A percentile compares a stretch with the other conserved stretches of the same genome.
phyloP scores from a whole-genome alignment of 1,139 yeast genomes.

The Yamadazyma dushanensis region DNA sequence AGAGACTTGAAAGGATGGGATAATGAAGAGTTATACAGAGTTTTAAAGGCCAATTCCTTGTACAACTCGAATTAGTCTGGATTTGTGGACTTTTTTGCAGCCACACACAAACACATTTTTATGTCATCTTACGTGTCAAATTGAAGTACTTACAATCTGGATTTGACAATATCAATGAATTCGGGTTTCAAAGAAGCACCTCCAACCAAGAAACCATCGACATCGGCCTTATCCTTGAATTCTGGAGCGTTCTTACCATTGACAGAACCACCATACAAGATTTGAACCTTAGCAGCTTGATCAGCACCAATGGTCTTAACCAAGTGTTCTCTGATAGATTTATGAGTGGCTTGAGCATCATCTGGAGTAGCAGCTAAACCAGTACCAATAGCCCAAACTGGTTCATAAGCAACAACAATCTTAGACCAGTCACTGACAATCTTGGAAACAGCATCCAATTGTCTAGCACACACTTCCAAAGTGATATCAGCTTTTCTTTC shows the following conservation, averaged over 20 bases:
- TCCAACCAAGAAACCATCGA: conserved; percentile 99
- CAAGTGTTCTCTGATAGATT: conserved; percentile 81
- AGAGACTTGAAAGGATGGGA: conserved; percentile 16
- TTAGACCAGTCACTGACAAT: conserved; percentile 87
- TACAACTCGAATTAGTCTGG: neutral
- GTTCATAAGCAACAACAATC: conserved; percentile 97
- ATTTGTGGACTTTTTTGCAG: too few relatives aligned
- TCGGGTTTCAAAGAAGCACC: conserved; percentile 99
- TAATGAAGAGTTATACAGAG: neutral
- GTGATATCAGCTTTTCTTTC: conserved; percentile 91
- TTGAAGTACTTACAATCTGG: conserved; percentile 59
- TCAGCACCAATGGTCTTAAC: conserved; percentile 72
- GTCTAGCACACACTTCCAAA: conserved; percentile 83
- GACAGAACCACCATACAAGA: conserved; percentile 98
- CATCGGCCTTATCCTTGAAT: conserved; percentile 89
- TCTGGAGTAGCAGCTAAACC: conserved; percentile 99
- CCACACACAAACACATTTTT: neutral
- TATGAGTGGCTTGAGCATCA: conserved; percentile 95
- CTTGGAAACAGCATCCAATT: conserved; percentile 85
- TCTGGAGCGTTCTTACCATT: conserved; percentile 91
- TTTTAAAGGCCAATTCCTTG: neutral
- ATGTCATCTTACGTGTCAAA: neutral
- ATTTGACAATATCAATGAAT: conserved; percentile 91
- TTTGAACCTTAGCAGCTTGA: conserved; percentile 78
- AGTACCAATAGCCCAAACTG: conserved; percentile 99